Base-by-base conservation (phyloP, 345 rosid genomes). In the Linum lewisii region DNA sequence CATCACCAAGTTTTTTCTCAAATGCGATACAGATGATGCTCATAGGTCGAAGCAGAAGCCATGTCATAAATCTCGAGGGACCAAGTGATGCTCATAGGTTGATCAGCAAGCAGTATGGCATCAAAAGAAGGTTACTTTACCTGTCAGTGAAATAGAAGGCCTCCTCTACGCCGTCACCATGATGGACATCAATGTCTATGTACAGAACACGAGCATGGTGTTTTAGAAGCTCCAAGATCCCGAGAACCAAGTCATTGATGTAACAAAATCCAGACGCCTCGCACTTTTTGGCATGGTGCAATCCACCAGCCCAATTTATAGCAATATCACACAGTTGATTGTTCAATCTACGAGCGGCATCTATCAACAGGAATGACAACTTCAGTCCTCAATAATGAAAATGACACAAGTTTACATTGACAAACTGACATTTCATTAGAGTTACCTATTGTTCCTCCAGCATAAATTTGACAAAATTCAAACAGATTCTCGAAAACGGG, bases 111-210 rank as follows among this genome's bases (percentile, higher is more conserved):
- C 8, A 51, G 56, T 8, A 29, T 29, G 7, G 32, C 32, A 26
- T 26, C 32, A 69, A 22, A 61, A 44, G 16, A 60, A 49, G 20
- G 50, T 53, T 54, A 8, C 8, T 59, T 13, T 73, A 89, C 99
- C 97, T 89, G 78, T 93, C 95, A 55, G 99, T 93, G 66, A 93
- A 89, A 73, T 83, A 89, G 78, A 89, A 89, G 62, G 99, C 99
- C 75, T 93, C 99, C 81, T 93, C 99, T 24, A 93, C 99, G n/a
- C 99, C 99, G 76, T 93, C 99, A 62, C 99, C 99, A 15, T 93
- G 99, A 81, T 93, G 99, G 66, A 93, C 99, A 64, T 93, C 97
- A 58, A 93, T 93, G 72, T 93, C 99, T 60, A 93, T 78, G 62
- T 93, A 93, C 44, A 93, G 56, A 44, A 93, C 92, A 42, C 95